phyloP scores from a whole-genome alignment of 2,329 filamentous ascomycete genomes.

The Colletotrichum sojae region DNA sequence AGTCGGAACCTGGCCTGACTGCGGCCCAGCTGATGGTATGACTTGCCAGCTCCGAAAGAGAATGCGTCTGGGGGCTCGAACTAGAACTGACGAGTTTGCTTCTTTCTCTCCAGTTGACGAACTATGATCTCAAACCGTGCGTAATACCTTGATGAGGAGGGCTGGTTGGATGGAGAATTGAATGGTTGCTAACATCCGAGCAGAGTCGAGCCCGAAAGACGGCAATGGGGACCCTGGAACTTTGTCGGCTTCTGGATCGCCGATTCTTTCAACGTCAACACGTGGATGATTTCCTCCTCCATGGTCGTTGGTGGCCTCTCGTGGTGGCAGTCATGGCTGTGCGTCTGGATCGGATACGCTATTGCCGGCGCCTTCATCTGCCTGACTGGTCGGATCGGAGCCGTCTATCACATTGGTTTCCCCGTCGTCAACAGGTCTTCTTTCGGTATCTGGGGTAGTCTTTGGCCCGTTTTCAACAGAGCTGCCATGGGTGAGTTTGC shows the following conservation, averaged over 20 bases:
- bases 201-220: conserved; percentile 79
- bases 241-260: conserved; percentile 92
- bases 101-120: conserved; percentile 73
- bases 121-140: conserved; percentile 80
- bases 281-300: conserved; percentile 78
- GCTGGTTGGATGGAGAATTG: neutral
- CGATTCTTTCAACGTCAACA: conserved; percentile 90
- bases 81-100: conserved; percentile 4
- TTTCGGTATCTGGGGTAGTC: conserved; percentile 89
- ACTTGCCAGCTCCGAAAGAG: neutral
- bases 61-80: neutral
- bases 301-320: conserved; percentile 84
- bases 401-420: conserved; percentile 90
- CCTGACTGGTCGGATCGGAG: conserved; percentile 85
- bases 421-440: conserved; percentile 83
- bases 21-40: conserved; percentile 83
- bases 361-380: conserved; percentile 83
- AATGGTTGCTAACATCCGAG: conserved; percentile 2
- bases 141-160: neutral
- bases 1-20: conserved; percentile 82
- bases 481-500: conserved; percentile 76
- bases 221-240: conserved; percentile 90
- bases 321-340: conserved; percentile 95
- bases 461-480: conserved; percentile 92
- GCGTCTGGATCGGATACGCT: conserved; percentile 88